Evolutionary conservation across 2,329 filamentous ascomycete genomes (phyloP), one percentile per base, ranked within the genome.

Genomic region (Pestalotiopsis fici): DNA sequence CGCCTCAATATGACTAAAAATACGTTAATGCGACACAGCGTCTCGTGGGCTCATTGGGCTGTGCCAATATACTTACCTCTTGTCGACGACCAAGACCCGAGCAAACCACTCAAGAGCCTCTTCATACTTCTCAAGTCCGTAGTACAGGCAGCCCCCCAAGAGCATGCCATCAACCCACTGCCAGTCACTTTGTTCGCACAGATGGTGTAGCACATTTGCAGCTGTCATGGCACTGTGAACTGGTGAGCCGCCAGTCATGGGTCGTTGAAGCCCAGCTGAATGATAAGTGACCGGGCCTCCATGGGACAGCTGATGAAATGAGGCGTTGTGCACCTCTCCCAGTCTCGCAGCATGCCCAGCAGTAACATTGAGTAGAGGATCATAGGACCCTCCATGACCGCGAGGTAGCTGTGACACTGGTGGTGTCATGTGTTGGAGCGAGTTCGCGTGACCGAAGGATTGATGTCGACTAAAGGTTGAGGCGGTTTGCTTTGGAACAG

Each of bases 121-220:
- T 69, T 92, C 87, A 76, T 96, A 97, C 75, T 93, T 90, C 69
- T 94, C 93, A 15, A 98, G 82, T 7, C 93, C 95, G 81, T 98
- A 98, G 62, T 95, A 91, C 67, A 99, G 84, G 80, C 96, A 98
- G 2, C 96, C 96, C 50, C 93, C 94, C 6, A 98, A 84, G 50
- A 98, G 84, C 83, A 98, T 95, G 2, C 96, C 96, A 76, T 98
- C 95, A 65, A 94, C 87, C 96, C 96, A 99, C 73, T 90, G 88
- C 93, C 93, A 96, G 11, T 86, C 87, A 74, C 91, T 93, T 77
- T 95, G 91, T 73, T 92, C 89, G 76, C 94, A 97, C 6, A 97
- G 81, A 70, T 85, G 88, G 18, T 88, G 90, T 23, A 97, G 83
- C 74, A 94, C 88, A 47, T 93, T 88, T 23, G 97, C 80, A 2